Conservation (phyloP, 805 yeast genomes). For the Lipomyces chichibuensis region DNA sequence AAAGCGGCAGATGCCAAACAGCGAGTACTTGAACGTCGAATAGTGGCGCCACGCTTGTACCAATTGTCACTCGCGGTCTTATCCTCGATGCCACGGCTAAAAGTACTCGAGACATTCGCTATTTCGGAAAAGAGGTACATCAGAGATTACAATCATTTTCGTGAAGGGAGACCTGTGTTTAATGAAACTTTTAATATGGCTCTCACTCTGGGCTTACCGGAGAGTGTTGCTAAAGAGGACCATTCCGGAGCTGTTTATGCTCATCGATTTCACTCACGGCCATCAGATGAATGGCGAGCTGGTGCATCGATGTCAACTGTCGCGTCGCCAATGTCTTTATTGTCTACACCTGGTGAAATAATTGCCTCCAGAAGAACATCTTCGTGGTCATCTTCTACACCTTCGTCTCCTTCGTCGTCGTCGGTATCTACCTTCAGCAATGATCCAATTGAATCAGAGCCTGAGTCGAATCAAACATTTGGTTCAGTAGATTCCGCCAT, state of each 20-base stretch:
- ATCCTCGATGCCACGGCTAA: constrained; percentile 1
- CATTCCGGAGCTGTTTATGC: constrained; percentile 1
- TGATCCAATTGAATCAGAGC: not conserved
- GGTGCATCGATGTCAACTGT: not conserved
- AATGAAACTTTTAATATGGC: not conserved
- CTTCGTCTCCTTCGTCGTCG: not conserved
- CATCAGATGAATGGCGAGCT: not conserved
- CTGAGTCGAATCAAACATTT: not conserved
- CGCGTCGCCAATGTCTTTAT: not conserved
- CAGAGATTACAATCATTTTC: not conserved
- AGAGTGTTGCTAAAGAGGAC: constrained; percentile 1
- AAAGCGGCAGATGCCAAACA: not conserved
- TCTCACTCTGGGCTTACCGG: not conserved
- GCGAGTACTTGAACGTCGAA: not conserved
- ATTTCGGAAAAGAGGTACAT: not conserved
- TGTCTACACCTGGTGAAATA: not conserved
- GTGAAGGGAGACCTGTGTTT: not conserved
- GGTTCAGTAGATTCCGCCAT: not conserved
- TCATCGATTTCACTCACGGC: constrained; percentile 1
- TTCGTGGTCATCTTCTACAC: not conserved
- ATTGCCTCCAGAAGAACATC: not conserved
- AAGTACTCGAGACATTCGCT: not conserved
- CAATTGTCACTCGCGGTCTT: not conserved
- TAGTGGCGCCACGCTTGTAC: not conserved
- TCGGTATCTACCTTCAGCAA: not conserved